phyloP scores from a whole-genome alignment of 2,329 filamentous ascomycete genomes.

The Septoria petroselini region DNA sequence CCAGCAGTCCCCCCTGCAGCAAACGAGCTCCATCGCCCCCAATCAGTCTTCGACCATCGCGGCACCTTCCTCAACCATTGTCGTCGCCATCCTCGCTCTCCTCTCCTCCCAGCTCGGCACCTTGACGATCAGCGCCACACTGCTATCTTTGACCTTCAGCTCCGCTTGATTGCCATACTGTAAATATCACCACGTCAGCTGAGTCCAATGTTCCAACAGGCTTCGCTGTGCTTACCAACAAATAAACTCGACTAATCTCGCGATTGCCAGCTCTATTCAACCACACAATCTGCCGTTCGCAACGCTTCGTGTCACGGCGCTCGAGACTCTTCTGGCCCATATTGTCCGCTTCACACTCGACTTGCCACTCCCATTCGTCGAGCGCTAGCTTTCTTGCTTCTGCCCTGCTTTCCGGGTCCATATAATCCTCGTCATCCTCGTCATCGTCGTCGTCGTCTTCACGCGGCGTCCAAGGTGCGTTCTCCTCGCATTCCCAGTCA shows the following conservation, averaged over 20 bases:
- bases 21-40: no score
- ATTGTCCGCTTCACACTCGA: no score
- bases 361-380: no score
- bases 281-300: not conserved
- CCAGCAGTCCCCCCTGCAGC: no score
- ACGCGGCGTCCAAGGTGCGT: not conserved
- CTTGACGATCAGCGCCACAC: conserved; percentile 22
- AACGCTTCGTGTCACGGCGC: not conserved
- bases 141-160: conserved; percentile 20
- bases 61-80: no score
- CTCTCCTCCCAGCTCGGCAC: conserved; percentile 15
- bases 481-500: not conserved
- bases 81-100: no score
- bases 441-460: not conserved
- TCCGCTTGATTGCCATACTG: conserved; percentile 27
- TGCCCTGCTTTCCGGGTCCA: no score
- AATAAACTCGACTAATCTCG: conserved; percentile 1
- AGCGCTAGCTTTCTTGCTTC: no score
- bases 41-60: no score
- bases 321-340: not conserved
- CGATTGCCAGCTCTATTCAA: conserved; percentile 1
- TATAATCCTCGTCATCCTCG: not conserved
- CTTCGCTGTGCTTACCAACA: conserved; percentile 5
- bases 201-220: not conserved
- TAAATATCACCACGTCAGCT: not conserved